These are phyloP conservation scores for Hymenotorrendiella dingleyae DNA, from an alignment of 2,329 filamentous ascomycete species.

Conservation along the genomic window DNA sequence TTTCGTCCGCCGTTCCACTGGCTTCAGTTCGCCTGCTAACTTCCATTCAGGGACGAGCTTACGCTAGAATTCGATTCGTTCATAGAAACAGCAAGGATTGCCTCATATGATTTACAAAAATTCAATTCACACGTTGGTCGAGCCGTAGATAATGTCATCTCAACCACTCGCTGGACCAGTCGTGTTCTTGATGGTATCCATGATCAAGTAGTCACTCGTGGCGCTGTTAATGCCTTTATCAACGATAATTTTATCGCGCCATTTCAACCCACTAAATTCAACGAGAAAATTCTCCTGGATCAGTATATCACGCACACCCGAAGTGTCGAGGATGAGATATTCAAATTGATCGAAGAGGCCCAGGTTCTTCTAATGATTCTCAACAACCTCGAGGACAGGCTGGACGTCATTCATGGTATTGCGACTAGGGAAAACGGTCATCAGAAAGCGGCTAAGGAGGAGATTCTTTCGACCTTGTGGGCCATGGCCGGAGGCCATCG, in stretches of 20 bases:
- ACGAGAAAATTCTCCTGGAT: conserved; percentile 59
- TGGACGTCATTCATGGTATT: conserved; percentile 65
- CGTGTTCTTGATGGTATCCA: conserved; percentile 35
- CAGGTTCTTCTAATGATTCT: conserved; percentile 61
- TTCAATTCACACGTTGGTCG: conserved; percentile 74
- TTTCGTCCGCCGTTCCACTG: no score
- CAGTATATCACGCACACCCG: conserved; percentile 70
- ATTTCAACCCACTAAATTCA: conserved; percentile 55
- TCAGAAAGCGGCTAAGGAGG: conserved; percentile 53
- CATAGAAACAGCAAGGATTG: conserved; percentile 60
- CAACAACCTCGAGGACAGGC: conserved; percentile 60
- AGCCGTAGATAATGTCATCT: conserved; percentile 68
- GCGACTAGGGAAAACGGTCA: conserved; percentile 57
- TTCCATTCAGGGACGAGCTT: conserved; percentile 53
- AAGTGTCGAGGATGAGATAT: conserved; percentile 64
- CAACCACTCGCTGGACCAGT: conserved; percentile 70
- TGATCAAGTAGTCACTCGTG: conserved; percentile 22
- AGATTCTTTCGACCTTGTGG: conserved; percentile 66
- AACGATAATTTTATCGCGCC: conserved; percentile 46
- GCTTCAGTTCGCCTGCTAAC: no score
- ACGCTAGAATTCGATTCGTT: conserved; percentile 72
- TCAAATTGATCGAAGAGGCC: conserved; percentile 61
- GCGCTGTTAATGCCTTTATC: conserved; percentile 36
- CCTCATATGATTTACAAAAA: conserved; percentile 60
- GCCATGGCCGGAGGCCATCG: conserved; percentile 67